Percentiles rank a stretch among this genome's conserved stretches.
These are phyloP conservation scores for Pseudogymnoascus sp. DNA, from an alignment of 2,329 filamentous ascomycete genomes.

Conservation along the genomic window DNA sequence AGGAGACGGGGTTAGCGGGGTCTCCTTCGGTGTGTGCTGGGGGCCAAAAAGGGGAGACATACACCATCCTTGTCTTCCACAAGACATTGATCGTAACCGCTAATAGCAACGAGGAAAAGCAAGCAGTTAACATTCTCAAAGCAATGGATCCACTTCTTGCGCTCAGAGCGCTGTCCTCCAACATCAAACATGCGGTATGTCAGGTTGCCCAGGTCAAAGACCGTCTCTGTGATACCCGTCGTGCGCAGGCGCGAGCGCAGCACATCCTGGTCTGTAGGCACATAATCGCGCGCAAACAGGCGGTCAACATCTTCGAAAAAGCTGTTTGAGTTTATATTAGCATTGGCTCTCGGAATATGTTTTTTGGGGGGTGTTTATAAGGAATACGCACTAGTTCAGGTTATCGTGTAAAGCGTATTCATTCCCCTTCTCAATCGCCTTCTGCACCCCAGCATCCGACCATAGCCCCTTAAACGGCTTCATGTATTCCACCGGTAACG, in stretches of 20 bases:
- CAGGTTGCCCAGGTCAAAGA: slow-evolving; percentile 84
- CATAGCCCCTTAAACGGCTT: slow-evolving; percentile 78
- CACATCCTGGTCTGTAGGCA: slow-evolving; percentile 91
- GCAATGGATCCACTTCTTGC: slow-evolving; percentile 75
- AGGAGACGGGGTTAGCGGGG: not conserved
- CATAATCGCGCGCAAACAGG: slow-evolving; percentile 67
- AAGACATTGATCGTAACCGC: slow-evolving; percentile 91
- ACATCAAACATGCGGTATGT: slow-evolving; percentile 91
- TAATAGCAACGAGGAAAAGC: slow-evolving; percentile 89
- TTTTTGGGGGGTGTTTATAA: not conserved
- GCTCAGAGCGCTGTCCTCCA: slow-evolving; percentile 65
- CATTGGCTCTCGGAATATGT: not conserved
- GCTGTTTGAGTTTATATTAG: slow-evolving; percentile 39
- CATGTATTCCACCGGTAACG: slow-evolving; percentile 70
- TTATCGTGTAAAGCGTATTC: slow-evolving; percentile 97
- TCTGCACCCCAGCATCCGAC: slow-evolving; percentile 74
- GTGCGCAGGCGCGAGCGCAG: slow-evolving; percentile 83
- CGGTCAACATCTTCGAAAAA: slow-evolving; percentile 76
- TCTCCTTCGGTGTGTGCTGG: not conserved
- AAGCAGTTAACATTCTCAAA: slow-evolving; percentile 87
- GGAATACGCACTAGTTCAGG: slow-evolving; percentile 68
- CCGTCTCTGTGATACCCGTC: slow-evolving; percentile 91
- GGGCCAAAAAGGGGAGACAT: slow-evolving; percentile 34
- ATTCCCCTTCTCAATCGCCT: slow-evolving; percentile 87
- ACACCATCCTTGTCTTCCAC: slow-evolving; percentile 96